Evolutionary conservation across 192 early-diverging fungal species (phyloP), one percentile per base, ranked within the genome.

Genomic region (Coemansia guatemalensis): DNA sequence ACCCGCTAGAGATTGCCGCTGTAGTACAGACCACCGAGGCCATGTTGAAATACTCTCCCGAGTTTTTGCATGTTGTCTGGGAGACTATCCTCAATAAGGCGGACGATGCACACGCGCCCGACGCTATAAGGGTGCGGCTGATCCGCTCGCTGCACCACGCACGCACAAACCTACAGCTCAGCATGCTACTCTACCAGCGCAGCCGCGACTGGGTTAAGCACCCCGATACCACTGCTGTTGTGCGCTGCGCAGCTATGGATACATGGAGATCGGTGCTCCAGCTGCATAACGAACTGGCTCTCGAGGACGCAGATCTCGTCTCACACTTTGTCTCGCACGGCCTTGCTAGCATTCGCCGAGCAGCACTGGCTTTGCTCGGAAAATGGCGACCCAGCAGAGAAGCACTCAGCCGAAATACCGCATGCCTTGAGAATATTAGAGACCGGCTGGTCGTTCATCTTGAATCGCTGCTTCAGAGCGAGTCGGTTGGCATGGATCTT

Each of bases 1-100:
- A 84, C 44, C 74, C 82, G 20, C 60, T 84, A 18, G 82, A 84
- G 59, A 66, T 81, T 50, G 73, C 64, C 0, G 78, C 82, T 18
- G 78, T 73, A 2, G 78, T 81, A 22, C 75, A 78, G 44, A 59
- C 82, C 21, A 81, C 78, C 7, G 74, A 84, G 52, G 29, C 64
- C 1, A 53, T 84, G 55, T 67, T 81, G 20, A 63, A 74, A 39
- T 74, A 72, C 54, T 81, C 77, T n/a, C 71, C 82, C 22, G 65
- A 48, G 57, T 78, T 84, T 48, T 60, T 77, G 27, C 30, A 50
- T 2, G 73, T 80, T 12, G 69, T 84, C 11, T 84, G 82, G 82
- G 65, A 74, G 49, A 84, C 82, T 2, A 67, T 81, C 17, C 66
- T 70, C 18, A 39, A 51, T 30, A 73, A 75, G 55, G 75, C 75